These are phyloP conservation scores for Neopestalotiopsis clavispora DNA, from an alignment of 2,329 filamentous ascomycete genomes.

Conservation along the genomic window DNA sequence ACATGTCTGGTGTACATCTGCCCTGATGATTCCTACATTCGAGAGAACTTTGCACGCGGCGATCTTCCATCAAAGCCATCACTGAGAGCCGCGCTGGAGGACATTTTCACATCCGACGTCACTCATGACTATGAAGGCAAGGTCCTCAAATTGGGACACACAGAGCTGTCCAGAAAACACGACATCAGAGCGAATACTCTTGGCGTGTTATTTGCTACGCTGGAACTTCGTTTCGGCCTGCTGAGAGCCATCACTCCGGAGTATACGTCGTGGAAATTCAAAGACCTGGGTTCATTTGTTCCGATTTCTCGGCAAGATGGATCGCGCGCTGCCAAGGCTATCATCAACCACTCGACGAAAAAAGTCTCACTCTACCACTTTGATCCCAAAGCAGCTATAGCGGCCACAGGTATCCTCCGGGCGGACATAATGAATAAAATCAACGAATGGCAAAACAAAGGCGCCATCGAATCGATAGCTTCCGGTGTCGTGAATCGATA, in stretches of 20 bases:
- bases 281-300: slow-evolving; percentile 38
- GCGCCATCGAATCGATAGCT: slow-evolving; percentile 54
- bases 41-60: slow-evolving; percentile 63
- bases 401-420: slow-evolving; percentile 40
- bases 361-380: slow-evolving; percentile 48
- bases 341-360: slow-evolving; percentile 46
- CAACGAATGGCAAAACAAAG: slow-evolving; percentile 55
- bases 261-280: slow-evolving; percentile 61
- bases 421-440: slow-evolving; percentile 58
- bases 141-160: slow-evolving; percentile 51
- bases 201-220: slow-evolving; percentile 60
- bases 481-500: slow-evolving; percentile 60
- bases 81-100: slow-evolving; percentile 50
- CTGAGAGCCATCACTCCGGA: slow-evolving; percentile 62
- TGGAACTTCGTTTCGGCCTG: slow-evolving; percentile 63
- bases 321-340: slow-evolving; percentile 47
- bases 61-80: slow-evolving; percentile 60
- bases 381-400: slow-evolving; percentile 49
- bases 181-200: slow-evolving; percentile 59
- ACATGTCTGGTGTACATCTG: slow-evolving; percentile 64
- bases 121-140: slow-evolving; percentile 40
- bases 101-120: slow-evolving; percentile 51
- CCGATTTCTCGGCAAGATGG: slow-evolving; percentile 39
- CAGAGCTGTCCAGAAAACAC: slow-evolving; percentile 50
- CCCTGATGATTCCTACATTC: slow-evolving; percentile 60